Conservation (phyloP, 345 rosid species). For the Theobroma cacao region DNA sequence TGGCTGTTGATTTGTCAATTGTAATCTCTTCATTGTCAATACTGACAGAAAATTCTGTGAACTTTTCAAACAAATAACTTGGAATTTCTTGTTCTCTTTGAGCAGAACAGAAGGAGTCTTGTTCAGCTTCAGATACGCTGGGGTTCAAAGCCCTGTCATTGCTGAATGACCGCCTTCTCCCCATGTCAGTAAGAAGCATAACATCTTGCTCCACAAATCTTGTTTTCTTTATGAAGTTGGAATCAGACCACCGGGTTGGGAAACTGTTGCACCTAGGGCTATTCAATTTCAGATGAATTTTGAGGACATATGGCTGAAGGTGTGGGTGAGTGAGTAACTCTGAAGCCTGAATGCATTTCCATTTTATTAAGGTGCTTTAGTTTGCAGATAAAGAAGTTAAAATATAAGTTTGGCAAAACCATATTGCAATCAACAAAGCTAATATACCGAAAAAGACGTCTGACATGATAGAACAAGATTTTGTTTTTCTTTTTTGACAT, state of each 20-base stretch:
- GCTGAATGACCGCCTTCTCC: constrained; percentile 66
- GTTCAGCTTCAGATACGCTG: constrained; percentile 54
- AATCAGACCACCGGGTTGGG: constrained; percentile 44
- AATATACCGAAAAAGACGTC: not conserved
- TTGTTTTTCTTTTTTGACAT: not conserved
- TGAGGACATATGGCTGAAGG: constrained; percentile 73
- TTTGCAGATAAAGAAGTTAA: not conserved
- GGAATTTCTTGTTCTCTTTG: constrained; percentile 47
- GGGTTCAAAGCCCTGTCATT: constrained; percentile 75
- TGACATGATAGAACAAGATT: not conserved
- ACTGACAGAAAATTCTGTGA: constrained; percentile 52
- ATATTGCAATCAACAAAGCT: not conserved
- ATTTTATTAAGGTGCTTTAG: not conserved
- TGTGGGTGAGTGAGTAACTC: constrained; percentile 83
- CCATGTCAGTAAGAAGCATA: constrained; percentile 25
- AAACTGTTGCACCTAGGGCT: constrained; percentile 53
- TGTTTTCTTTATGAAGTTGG: constrained; percentile 47
- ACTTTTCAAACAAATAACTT: constrained; percentile 34
- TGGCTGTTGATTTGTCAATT: constrained; percentile 24
- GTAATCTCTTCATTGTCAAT: constrained; percentile 39
- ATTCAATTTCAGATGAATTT: constrained; percentile 67
- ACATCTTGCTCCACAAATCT: constrained; percentile 40
- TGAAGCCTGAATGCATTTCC: constrained; percentile 57
- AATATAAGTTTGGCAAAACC: not conserved
- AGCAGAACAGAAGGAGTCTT: constrained; percentile 46